Evolutionary conservation across 441 rosid species (phyloP), one percentile per base, ranked within the genome.

Genomic region (Gossypium schwendimanii): DNA sequence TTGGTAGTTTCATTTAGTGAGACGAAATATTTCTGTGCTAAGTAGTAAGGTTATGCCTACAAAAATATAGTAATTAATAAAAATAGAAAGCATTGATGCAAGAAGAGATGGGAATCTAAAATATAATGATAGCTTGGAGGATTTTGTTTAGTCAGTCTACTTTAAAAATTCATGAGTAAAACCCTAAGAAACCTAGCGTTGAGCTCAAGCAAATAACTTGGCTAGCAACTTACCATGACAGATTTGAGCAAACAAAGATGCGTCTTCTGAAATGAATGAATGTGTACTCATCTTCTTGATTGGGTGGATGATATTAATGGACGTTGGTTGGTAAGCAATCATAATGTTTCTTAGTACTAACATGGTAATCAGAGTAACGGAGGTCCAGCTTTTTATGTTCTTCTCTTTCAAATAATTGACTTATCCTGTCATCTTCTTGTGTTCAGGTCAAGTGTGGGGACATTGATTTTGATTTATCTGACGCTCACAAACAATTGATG

Each of bases 401-500:
- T 50, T 41, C 2, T 63, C 26, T 17, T 3, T 8, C 39, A 14
- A 10, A 10, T 45, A 4, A 5, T 55, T 14, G 23, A 44, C 26
- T 57, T 5, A 47, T 7, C 11, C 54, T 63, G 3, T 28, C 8
- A 33, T 26, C 11, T 52, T 54, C 8, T 74, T 66, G 59, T 55
- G 47, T 60, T 79, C 91, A 91, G 97, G 88, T 93, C 97, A 73
- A 91, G 91, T 75, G 77, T 93, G 63, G 98, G 98, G 54, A 88
- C 98, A 12, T 78, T 93, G 87, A 84, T 91, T 72, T 80, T 93
- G 81, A 93, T 93, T 71, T 93, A 85, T 79, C 82, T 91, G 78
- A 91, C 98, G 23, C 80, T 93, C 77, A 78, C 93, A 85, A 79
- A 74, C 82, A 15, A 83, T 81, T 24, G 89, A 84, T 44, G 83